These are phyloP conservation scores for Calonectria crousiana DNA, from an alignment of 2,329 filamentous ascomycete genomes.

Conservation along the genomic window DNA sequence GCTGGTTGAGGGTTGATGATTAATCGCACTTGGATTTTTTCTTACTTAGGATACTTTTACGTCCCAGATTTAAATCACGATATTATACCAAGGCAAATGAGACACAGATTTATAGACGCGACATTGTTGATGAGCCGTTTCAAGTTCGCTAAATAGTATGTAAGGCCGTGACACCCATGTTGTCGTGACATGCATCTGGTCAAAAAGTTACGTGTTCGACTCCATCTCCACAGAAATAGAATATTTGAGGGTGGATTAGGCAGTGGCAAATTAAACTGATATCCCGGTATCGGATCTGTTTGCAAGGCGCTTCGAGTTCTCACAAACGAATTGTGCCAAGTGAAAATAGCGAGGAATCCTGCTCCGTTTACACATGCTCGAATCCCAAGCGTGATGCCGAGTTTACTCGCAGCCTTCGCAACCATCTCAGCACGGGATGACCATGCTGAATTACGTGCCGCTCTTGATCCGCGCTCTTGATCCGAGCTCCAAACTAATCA, in stretches of 20 bases:
- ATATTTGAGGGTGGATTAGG: not conserved
- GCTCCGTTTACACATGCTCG: not conserved
- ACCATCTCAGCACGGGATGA: not conserved
- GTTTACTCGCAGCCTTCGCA: not conserved
- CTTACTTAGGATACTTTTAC: not conserved
- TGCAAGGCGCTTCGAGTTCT: not conserved
- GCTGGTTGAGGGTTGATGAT: not conserved
- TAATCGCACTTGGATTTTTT: not conserved
- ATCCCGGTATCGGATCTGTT: not conserved
- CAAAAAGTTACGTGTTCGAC: not conserved
- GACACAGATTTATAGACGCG: not conserved
- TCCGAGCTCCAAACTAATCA: not conserved
- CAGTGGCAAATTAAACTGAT: not conserved
- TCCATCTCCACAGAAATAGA: not conserved
- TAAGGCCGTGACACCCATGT: not conserved
- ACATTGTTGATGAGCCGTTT: not conserved
- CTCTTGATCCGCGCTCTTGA: not conserved
- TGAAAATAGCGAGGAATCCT: not conserved
- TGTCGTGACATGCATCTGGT: not conserved
- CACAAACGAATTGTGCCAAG: not conserved
- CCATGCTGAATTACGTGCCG: not conserved
- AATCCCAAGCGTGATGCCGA: not conserved
- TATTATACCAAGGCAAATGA: not conserved
- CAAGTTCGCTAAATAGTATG: not conserved
- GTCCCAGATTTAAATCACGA: not conserved